These are phyloP conservation scores for Hibiscus tridactylites DNA, from an alignment of 345 rosid species.

Conservation along the genomic window DNA sequence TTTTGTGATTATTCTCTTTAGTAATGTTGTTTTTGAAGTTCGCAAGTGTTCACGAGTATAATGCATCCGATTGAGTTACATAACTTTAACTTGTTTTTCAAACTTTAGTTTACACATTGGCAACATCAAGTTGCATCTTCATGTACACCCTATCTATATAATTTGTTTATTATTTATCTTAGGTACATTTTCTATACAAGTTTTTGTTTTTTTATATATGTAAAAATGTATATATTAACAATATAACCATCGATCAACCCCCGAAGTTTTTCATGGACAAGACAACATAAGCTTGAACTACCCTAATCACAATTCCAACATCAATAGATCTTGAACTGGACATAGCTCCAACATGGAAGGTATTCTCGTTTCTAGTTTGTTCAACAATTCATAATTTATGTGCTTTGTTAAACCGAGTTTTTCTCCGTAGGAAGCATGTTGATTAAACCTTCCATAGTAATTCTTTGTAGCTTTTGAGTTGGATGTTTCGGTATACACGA, in stretches of 20 bases:
- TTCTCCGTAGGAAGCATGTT: constrained; percentile 34
- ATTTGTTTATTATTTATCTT: no score
- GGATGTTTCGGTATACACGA: constrained; percentile 30
- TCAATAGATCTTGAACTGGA: constrained; percentile 36
- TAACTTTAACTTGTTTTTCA: constrained; percentile 25
- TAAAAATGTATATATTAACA: no score
- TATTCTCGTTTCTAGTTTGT: constrained; percentile 23
- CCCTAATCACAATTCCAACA: constrained; percentile 25
- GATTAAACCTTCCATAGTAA: constrained; percentile 33
- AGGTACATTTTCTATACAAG: no score
- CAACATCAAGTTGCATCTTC: constrained; percentile 45
- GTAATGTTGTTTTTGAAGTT: no score
- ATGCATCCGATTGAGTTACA: no score
- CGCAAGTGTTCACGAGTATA: no score
- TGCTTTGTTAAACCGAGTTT: constrained; percentile 29
- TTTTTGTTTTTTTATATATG: no score
- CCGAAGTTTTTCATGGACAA: constrained; percentile 13
- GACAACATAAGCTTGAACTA: constrained; percentile 31
- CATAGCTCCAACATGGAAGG: constrained; percentile 36
- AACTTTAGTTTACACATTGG: constrained; percentile 40
- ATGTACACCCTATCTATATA: constrained; percentile 2
- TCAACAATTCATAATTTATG: constrained; percentile 15
- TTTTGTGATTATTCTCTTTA: no score
- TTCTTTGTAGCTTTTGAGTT: constrained; percentile 20
- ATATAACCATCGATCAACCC: constrained; percentile 37